These are phyloP conservation scores for Leccinum aurantiacum DNA, from an alignment of 768 basidiomycete species.

Conservation along the genomic window DNA sequence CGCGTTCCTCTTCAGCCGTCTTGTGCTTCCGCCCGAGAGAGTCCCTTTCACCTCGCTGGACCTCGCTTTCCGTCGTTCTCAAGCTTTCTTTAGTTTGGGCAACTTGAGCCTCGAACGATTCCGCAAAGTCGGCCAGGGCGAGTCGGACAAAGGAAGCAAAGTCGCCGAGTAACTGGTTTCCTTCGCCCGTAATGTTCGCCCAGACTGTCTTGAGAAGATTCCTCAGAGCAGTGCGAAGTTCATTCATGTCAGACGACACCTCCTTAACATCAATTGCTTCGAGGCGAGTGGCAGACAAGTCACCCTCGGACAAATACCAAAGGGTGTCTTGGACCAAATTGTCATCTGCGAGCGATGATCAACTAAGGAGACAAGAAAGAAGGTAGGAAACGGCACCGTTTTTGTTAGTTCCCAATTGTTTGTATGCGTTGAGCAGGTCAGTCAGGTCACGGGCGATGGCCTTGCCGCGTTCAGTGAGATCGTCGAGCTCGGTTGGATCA, in stretches of 20 bases:
- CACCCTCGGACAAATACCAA: slow-evolving; percentile 61
- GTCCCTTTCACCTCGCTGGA: slow-evolving; percentile 61
- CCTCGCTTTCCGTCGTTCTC: slow-evolving; percentile 54
- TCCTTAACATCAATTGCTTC: slow-evolving; percentile 42
- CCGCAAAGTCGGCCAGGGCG: slow-evolving; percentile 65
- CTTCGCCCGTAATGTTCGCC: slow-evolving; percentile 53
- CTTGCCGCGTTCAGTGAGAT: slow-evolving; percentile 56
- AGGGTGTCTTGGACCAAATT: slow-evolving; percentile 63
- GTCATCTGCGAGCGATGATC: slow-evolving; percentile 45
- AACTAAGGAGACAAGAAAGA: not conserved
- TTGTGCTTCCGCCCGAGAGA: slow-evolving; percentile 53
- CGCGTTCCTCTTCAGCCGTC: slow-evolving; percentile 42
- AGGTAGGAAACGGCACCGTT: slow-evolving; percentile 43
- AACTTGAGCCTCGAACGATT: slow-evolving; percentile 54
- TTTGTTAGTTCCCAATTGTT: slow-evolving; percentile 51
- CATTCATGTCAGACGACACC: slow-evolving; percentile 48
- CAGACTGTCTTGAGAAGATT: slow-evolving; percentile 53
- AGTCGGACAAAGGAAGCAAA: slow-evolving; percentile 62
- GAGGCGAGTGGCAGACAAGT: slow-evolving; percentile 42
- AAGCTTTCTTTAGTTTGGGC: slow-evolving; percentile 50
- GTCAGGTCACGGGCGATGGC: slow-evolving; percentile 50
- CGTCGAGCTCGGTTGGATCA: slow-evolving; percentile 37
- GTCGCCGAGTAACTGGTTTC: slow-evolving; percentile 54
- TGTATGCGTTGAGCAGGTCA: slow-evolving; percentile 57
- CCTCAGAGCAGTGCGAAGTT: slow-evolving; percentile 50